Evolutionary conservation across 2,329 filamentous ascomycete species (phyloP).

Genomic region (Penicillium sp.): DNA sequence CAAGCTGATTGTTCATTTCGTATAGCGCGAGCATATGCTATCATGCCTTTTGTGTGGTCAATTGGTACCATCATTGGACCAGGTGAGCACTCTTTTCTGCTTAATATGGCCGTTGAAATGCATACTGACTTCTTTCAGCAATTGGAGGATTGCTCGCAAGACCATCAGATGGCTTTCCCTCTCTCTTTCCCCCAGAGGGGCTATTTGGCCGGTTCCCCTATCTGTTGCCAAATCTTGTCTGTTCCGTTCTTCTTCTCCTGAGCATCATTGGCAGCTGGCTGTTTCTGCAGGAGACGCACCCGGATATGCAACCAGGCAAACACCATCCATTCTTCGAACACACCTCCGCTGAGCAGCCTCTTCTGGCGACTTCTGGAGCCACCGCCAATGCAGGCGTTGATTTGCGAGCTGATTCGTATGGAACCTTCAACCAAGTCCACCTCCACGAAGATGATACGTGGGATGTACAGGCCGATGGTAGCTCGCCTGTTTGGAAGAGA

Average conservation of each 20-base stretch:
- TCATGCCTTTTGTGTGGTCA: slow-evolving; percentile 93
- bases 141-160: slow-evolving; percentile 83
- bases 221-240: slow-evolving; percentile 81
- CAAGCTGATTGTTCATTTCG: too few relatives aligned
- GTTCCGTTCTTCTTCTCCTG: slow-evolving; percentile 65
- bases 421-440: slow-evolving; percentile 60
- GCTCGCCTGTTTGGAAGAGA: slow-evolving; percentile 37
- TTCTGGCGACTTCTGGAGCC: slow-evolving; percentile 68
- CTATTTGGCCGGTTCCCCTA: slow-evolving; percentile 78
- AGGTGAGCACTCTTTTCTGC: slow-evolving; percentile 21
- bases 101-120: neutral
- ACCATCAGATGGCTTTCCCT: slow-evolving; percentile 67
- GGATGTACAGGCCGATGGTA: slow-evolving; percentile 47
- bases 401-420: slow-evolving; percentile 71
- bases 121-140: slow-evolving; percentile 39
- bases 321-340: slow-evolving; percentile 37
- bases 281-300: slow-evolving; percentile 81
- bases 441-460: slow-evolving; percentile 51
- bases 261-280: slow-evolving; percentile 78
- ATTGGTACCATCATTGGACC: slow-evolving; percentile 86
- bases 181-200: slow-evolving; percentile 59
- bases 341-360: slow-evolving; percentile 59
- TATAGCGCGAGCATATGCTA: slow-evolving; percentile 76
- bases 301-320: slow-evolving; percentile 62
- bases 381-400: slow-evolving; percentile 68